Evolutionary conservation across 1,284 basidiomycete species (phyloP).

Genomic region (Mycosarcoma mackinlayi): DNA sequence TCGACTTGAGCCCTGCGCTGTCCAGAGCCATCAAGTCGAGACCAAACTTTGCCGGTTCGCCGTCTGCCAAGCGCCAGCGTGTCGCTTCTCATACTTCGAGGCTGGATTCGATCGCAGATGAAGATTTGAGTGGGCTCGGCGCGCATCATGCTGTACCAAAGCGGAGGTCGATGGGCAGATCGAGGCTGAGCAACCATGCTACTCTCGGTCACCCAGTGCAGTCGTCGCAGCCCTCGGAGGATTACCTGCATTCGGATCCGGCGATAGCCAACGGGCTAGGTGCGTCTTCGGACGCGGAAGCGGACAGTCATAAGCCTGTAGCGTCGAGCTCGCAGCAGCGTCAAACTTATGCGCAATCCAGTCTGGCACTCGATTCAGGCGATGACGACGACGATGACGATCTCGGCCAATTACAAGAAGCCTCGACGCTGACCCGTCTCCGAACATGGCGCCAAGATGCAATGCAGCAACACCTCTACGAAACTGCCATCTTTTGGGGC

Average conservation of each 20-base stretch:
- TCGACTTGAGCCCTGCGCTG: conserved; percentile 60
- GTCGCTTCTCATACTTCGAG: conserved; percentile 7
- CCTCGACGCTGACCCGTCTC: conserved; percentile 74
- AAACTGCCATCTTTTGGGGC: conserved; percentile 98
- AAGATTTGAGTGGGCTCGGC: neutral
- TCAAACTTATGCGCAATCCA: neutral
- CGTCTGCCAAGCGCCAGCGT: conserved; percentile 22
- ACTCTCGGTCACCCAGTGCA: conserved; percentile 11
- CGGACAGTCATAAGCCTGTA: conserved; percentile 1
- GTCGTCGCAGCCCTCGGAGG: conserved; percentile 24
- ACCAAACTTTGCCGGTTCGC: conserved; percentile 20
- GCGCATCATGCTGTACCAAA: conserved; percentile 9
- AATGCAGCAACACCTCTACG: conserved; percentile 95
- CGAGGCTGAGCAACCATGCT: conserved; percentile 29
- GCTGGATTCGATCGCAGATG: conserved; percentile 7
- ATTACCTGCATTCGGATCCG: conserved; percentile 26
- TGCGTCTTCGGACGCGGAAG: conserved; percentile 9
- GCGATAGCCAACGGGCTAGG: conserved; percentile 5
- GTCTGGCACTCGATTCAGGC: conserved; percentile 4
- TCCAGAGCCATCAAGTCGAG: conserved; percentile 22
- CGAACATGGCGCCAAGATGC: conserved; percentile 96
- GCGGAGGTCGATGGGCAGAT: conserved; percentile 13
- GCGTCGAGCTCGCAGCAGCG: conserved; percentile 1
- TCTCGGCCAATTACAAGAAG: conserved; percentile 7
- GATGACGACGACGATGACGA: conserved; percentile 15